These are phyloP conservation scores for Lentinula detonsa DNA, from an alignment of 768 basidiomycete genomes.

Conservation along the genomic window DNA sequence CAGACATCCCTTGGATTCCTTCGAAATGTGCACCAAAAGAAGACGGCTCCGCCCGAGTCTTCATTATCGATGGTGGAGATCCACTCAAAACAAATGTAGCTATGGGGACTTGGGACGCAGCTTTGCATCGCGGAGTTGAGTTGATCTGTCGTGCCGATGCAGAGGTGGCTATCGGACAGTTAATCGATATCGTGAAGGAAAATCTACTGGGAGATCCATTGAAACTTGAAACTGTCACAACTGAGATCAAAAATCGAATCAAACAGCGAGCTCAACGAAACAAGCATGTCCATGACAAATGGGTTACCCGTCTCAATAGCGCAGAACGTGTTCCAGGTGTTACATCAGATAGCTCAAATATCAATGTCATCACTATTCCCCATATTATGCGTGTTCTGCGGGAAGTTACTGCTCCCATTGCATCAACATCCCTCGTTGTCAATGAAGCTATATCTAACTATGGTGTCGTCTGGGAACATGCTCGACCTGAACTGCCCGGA, in stretches of 20 bases:
- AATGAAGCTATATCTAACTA: constrained; percentile 64
- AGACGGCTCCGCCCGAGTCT: constrained; percentile 35
- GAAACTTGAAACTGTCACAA: constrained; percentile 2
- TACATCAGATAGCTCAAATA: not conserved
- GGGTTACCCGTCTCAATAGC: constrained; percentile 13
- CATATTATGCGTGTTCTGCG: constrained; percentile 47
- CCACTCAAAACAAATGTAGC: constrained; percentile 43
- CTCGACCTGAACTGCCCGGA: constrained; percentile 46
- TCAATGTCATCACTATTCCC: constrained; percentile 32
- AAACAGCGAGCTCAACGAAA: constrained; percentile 2
- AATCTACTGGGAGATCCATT: constrained; percentile 13
- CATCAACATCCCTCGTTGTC: constrained; percentile 36
- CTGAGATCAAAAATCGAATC: not conserved
- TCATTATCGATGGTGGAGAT: constrained; percentile 57
- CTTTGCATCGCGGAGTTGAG: constrained; percentile 31
- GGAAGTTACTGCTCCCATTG: constrained; percentile 13
- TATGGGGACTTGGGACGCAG: constrained; percentile 44
- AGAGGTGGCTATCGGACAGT: constrained; percentile 42
- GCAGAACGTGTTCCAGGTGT: constrained; percentile 12
- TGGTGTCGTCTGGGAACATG: constrained; percentile 48
- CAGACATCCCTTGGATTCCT: constrained; percentile 62
- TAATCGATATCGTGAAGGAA: constrained; percentile 30
- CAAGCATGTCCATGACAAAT: constrained; percentile 8
- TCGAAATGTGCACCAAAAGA: constrained; percentile 35
- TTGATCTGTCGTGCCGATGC: constrained; percentile 54